These are phyloP conservation scores for Cladophialophora chaetospira DNA, from an alignment of 2,329 filamentous ascomycete genomes.

Conservation along the genomic window DNA sequence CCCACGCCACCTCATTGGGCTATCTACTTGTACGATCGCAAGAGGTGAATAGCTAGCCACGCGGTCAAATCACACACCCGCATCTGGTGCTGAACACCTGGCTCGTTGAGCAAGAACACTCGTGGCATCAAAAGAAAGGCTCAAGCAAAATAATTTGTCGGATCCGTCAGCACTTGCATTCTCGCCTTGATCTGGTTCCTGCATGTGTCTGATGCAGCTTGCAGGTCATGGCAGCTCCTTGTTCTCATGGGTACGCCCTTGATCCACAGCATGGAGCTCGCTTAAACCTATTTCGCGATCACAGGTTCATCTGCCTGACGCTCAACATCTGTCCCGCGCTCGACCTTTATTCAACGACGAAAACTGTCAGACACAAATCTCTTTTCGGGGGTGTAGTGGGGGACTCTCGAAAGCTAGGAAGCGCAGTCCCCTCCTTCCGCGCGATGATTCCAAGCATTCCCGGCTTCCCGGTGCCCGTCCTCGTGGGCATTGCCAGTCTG, in stretches of 20 bases:
- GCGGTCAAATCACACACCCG: slow-evolving; percentile 13
- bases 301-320: neutral
- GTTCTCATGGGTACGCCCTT: slow-evolving; percentile 12
- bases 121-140: slow-evolving; percentile 15
- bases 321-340: neutral
- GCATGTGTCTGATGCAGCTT: slow-evolving; percentile 24
- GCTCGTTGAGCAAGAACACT: slow-evolving; percentile 5
- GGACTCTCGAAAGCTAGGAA: slow-evolving; percentile 18
- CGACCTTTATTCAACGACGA: neutral
- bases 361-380: slow-evolving; percentile 7
- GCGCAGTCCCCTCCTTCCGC: slow-evolving; percentile 17
- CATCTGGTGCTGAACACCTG: slow-evolving; percentile 5
- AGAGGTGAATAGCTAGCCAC: slow-evolving; percentile 6
- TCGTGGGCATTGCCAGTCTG: slow-evolving; percentile 17
- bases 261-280: slow-evolving; percentile 20
- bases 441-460: slow-evolving; percentile 11
- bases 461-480: slow-evolving; percentile 22
- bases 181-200: slow-evolving; percentile 25
- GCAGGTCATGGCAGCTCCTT: slow-evolving; percentile 29
- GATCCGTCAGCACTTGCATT: slow-evolving; percentile 30
- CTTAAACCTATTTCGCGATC: neutral
- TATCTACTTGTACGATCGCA: slow-evolving; percentile 1
- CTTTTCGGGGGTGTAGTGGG: neutral
- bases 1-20: slow-evolving; percentile 13
- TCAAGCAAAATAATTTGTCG: slow-evolving; percentile 7